Base-by-base conservation (phyloP, 768 basidiomycete genomes). In the Suillus americanus region DNA sequence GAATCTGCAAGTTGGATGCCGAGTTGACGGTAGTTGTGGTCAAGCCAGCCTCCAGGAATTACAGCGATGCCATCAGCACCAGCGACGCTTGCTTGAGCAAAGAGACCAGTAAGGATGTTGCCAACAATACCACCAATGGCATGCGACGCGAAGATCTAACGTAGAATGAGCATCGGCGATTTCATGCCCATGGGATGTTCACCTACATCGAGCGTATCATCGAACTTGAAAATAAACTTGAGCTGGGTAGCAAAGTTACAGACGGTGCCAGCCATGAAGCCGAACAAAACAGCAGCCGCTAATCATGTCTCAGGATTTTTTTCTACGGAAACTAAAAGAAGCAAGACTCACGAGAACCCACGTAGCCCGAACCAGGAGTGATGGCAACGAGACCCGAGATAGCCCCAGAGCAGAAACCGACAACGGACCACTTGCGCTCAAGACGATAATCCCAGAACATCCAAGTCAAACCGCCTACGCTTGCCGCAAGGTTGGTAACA, bases 191-290 rank as follows among this genome's bases (percentile, higher is more conserved):
- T 63, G 53, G 9, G 13, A 28, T 46, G 6, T 64, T 41, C 7
- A 66, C 87, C 57, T 60, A 91, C 89, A 83, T 94, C 92, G 20
- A 94, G 85, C 16, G 90, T 84, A 72, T 94, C 92, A 65, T 94
- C 92, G 69, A 88, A 92, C 37, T 82, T 81, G 67, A 88, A 79
- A 35, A 91, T 57, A 74, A 91, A 94, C 79, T 98, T 99, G 73
- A 99, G 84, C 70, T 97, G 90, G 4, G 97, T 98, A n/a, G 94
- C 92, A 75, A 94, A 94, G 78, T 99, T 99, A 81, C 94, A 97
- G 2, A 88, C 68, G 0, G 89, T 91, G 20, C 92, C 92, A 0
- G 89, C 91, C 71, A 93, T 79, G 68, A 96, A 83, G 46, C 97
- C 97, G 73, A 94, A 96, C 1, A 89, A 81, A 5, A 97, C 89